A percentile compares a stretch with the other conserved stretches of the same genome.
These are phyloP conservation scores for Noccaea caerulescens DNA, from an alignment of 345 rosid species.

Conservation along the genomic window DNA sequence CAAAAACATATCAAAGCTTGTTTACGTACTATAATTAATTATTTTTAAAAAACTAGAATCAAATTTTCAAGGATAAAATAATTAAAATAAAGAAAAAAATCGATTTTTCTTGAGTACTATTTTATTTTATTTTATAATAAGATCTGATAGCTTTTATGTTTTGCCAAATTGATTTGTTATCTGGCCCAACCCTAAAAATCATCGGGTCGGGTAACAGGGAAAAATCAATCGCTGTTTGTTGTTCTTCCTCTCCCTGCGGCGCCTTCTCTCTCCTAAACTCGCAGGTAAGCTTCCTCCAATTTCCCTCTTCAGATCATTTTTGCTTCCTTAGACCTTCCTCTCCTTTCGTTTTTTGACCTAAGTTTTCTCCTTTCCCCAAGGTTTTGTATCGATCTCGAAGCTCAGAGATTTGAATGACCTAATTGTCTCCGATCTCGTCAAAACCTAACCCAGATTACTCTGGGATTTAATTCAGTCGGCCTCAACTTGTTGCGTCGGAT, in stretches of 20 bases:
- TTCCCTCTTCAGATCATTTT: neutral
- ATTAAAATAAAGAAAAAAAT: too few species aligned
- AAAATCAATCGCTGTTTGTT: slow-evolving; percentile 28
- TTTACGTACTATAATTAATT: too few species aligned
- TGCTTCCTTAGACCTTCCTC: neutral
- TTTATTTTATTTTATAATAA: neutral
- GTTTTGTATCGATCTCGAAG: slow-evolving; percentile 29
- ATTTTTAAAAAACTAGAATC: too few species aligned
- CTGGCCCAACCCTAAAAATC: slow-evolving; percentile 36
- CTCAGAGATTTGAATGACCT: slow-evolving; percentile 28
- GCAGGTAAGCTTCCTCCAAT: slow-evolving; percentile 33
- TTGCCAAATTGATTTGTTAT: slow-evolving; percentile 1
- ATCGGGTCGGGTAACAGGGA: slow-evolving; percentile 41
- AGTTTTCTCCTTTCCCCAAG: slow-evolving; percentile 11
- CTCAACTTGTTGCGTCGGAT: slow-evolving; percentile 20
- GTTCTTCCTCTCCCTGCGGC: slow-evolving; percentile 38
- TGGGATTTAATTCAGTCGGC: neutral
- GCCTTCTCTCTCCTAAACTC: slow-evolving; percentile 40
- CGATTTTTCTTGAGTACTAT: too few species aligned
- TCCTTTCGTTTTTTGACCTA: neutral
- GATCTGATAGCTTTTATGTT: neutral
- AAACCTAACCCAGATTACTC: neutral
- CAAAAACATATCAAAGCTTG: too few species aligned
- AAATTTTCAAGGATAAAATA: too few species aligned
- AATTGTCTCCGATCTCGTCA: slow-evolving; percentile 28